A percentile compares a stretch with the other conserved stretches of the same genome.
Conservation (phyloP, 2,329 filamentous ascomycete species). For the Cadophora gregata region DNA sequence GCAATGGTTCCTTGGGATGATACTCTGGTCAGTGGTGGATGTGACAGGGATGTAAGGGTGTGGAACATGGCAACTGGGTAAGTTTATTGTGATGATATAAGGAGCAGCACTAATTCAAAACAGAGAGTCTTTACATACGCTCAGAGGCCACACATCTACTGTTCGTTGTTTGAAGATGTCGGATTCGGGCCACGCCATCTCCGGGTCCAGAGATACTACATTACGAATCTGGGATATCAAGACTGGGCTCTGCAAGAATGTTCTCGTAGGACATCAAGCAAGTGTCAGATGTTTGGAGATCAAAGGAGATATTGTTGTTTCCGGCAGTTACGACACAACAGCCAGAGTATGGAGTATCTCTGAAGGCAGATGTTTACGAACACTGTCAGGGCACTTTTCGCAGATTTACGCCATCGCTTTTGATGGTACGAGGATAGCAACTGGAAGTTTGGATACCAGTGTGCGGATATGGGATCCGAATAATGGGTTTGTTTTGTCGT, state of each 20-base stretch:
- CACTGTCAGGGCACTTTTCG: slow-evolving; percentile 92
- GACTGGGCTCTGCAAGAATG: slow-evolving; percentile 86
- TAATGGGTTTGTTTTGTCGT: slow-evolving; percentile 68
- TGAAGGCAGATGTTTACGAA: slow-evolving; percentile 89
- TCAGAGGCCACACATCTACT: slow-evolving; percentile 95
- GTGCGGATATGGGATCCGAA: slow-evolving; percentile 95
- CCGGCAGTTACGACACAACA: slow-evolving; percentile 96
- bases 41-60: slow-evolving; percentile 93
- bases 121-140: slow-evolving; percentile 77
- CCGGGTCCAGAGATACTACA: slow-evolving; percentile 93
- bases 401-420: slow-evolving; percentile 99
- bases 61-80: slow-evolving; percentile 96
- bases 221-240: slow-evolving; percentile 93
- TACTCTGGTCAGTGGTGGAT: slow-evolving; percentile 92
- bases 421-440: slow-evolving; percentile 91
- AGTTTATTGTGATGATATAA: slow-evolving; percentile 45
- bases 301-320: slow-evolving; percentile 96
- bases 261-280: slow-evolving; percentile 92
- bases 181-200: slow-evolving; percentile 91
- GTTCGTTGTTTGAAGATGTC: slow-evolving; percentile 98
- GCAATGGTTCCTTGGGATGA: slow-evolving; percentile 99
- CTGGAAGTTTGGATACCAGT: slow-evolving; percentile 94
- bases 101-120: slow-evolving; percentile 39
- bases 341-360: slow-evolving; percentile 98
- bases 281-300: slow-evolving; percentile 96